Conservation (phyloP, 1,284 basidiomycete species). For the Ustilago hordei region DNA sequence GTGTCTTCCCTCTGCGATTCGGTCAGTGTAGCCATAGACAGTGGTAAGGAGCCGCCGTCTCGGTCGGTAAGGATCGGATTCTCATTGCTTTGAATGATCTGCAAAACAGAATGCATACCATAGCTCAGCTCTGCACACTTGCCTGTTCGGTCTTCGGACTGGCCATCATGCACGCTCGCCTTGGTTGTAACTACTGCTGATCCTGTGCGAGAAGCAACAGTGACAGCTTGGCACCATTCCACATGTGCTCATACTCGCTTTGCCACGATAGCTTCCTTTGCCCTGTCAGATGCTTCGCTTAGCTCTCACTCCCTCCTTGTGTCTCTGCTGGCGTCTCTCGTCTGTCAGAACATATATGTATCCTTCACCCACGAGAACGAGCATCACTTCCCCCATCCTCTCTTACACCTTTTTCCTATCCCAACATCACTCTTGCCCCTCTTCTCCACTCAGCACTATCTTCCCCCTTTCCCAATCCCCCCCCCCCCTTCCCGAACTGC, state of each 20-base stretch:
- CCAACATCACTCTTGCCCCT: conserved; percentile 6
- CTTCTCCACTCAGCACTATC: neutral
- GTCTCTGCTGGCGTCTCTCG: neutral
- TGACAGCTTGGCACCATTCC: conserved; percentile 7
- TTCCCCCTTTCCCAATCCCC: neutral
- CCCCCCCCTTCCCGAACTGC: conserved; percentile 6
- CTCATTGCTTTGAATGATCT: neutral
- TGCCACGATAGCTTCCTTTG: neutral
- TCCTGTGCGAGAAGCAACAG: neutral
- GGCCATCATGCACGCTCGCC: neutral
- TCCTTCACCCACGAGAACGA: neutral
- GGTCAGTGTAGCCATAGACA: neutral
- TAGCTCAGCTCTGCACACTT: neutral
- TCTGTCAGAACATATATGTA: conserved; percentile 11
- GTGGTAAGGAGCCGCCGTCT: conserved; percentile 6
- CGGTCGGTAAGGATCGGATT: neutral
- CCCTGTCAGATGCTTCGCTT: conserved; percentile 13
- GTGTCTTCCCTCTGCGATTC: neutral
- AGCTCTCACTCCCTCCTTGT: neutral
- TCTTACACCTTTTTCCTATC: neutral
- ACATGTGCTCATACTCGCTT: neutral
- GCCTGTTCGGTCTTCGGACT: conserved; percentile 15
- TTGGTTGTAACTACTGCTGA: neutral
- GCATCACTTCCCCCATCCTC: conserved; percentile 2
- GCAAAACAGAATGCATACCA: conserved; percentile 2